A percentile compares a stretch with the other conserved stretches of the same genome.
Conservation (phyloP, 1,284 basidiomycete genomes). For the Apiotrichum porosum region DNA sequence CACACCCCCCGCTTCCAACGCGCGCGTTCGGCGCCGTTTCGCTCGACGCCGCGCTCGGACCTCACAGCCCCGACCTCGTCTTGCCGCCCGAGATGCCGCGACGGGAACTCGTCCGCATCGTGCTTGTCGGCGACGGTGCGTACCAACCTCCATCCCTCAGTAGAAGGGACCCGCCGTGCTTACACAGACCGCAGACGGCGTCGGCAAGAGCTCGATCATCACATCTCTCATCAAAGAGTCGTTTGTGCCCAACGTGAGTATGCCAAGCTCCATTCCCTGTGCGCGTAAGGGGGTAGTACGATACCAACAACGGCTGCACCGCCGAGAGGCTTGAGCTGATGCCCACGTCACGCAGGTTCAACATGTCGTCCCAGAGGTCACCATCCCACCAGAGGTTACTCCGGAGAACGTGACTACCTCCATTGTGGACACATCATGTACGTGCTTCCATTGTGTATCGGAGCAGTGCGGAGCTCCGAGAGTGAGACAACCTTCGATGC, state of each 20-base stretch:
- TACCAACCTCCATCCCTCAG: constrained; percentile 5
- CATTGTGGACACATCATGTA: constrained; percentile 90
- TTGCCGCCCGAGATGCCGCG: constrained; percentile 41
- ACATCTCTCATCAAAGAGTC: constrained; percentile 93
- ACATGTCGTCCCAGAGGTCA: constrained; percentile 88
- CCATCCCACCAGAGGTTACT: constrained; percentile 90
- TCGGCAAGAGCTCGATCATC: constrained; percentile 91
- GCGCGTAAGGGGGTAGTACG: neutral
- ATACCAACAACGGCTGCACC: neutral
- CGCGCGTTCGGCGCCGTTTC: too few species aligned
- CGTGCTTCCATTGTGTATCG: constrained; percentile 34
- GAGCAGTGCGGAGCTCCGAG: neutral
- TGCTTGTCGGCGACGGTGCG: constrained; percentile 87
- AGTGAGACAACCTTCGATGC: too few species aligned
- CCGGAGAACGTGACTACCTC: constrained; percentile 94
- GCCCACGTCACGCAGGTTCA: constrained; percentile 71
- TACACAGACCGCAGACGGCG: constrained; percentile 61
- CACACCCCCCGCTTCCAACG: too few species aligned
- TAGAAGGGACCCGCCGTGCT: neutral
- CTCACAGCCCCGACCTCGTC: neutral
- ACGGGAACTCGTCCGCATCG: constrained; percentile 59
- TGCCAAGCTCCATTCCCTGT: too few species aligned
- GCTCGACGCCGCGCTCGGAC: too few species aligned
- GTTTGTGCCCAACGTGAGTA: constrained; percentile 76
- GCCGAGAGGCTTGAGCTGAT: too few species aligned